Base-by-base conservation (phyloP, 768 basidiomycete genomes). In the Cytidiella melzeri region DNA sequence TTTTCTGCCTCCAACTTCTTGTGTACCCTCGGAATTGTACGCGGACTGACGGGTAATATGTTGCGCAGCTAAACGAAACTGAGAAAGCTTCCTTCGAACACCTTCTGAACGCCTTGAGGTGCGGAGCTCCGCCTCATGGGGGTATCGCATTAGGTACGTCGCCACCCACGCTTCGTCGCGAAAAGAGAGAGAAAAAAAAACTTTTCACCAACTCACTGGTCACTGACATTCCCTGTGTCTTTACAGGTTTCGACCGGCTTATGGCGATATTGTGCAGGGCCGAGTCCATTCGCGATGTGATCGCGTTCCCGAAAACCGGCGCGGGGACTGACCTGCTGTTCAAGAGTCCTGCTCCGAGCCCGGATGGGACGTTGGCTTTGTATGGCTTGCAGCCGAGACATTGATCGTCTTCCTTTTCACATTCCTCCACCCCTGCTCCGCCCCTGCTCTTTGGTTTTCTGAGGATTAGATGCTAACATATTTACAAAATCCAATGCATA, bases 121-220 rank as follows among this genome's bases (percentile, higher is more conserved):
- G 84, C 66, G 94, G 94, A 50, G 94, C 94, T 13, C 93, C 94
- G 20, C 94, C 94, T 56, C 94, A 97, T 70, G 94, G 89, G 28
- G 94, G 94, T 38, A 88, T 96, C 47, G 94, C 94, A 1, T 73
- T 97, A 48, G 93, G 92, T 88, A 64, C 47, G 73, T 68, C n/a
- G n/a, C n/a, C n/a, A n/a, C n/a, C n/a, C n/a, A n/a, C n/a, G n/a
- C n/a, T n/a, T n/a, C n/a, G n/a, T n/a, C n/a, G n/a, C n/a, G n/a
- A n/a, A n/a, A n/a, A n/a, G n/a, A n/a, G n/a, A n/a, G n/a, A n/a
- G n/a, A n/a, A n/a, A n/a, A n/a, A n/a, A n/a, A n/a, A n/a, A n/a
- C n/a, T n/a, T n/a, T n/a, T n/a, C n/a, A n/a, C n/a, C n/a, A n/a
- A n/a, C n/a, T n/a, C n/a, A n/a, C n/a, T n/a, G n/a, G n/a, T n/a